Conservation (phyloP, 2,329 filamentous ascomycete genomes). For the Trichoderma arundinaceum region DNA sequence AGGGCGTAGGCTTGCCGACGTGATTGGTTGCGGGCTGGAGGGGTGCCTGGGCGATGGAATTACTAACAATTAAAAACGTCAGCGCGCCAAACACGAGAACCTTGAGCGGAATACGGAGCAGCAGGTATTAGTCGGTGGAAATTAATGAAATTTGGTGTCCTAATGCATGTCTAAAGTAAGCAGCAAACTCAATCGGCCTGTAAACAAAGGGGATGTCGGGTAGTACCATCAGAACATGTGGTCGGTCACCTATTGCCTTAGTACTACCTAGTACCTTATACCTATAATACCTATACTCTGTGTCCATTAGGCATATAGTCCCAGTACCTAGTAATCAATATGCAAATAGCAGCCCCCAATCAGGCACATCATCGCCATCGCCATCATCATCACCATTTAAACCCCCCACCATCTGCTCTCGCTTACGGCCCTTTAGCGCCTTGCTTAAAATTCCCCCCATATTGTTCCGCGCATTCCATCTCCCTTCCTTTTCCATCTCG, state of each 20-base stretch:
- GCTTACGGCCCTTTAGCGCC: not conserved
- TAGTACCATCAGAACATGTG: too few relatives aligned
- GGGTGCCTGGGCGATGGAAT: not conserved
- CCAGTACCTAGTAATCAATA: not conserved
- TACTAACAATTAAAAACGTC: not conserved
- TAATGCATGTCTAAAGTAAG: slow-evolving; percentile 5
- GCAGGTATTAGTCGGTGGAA: not conserved
- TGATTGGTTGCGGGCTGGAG: slow-evolving; percentile 8
- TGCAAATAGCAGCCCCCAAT: not conserved
- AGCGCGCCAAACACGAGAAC: slow-evolving; percentile 16
- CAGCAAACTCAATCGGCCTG: not conserved
- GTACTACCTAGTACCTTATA: too few relatives aligned
- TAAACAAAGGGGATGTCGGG: not conserved
- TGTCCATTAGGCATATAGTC: too few relatives aligned
- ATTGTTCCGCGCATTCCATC: not conserved
- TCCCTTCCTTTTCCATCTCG: slow-evolving; percentile 14
- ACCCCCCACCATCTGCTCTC: not conserved
- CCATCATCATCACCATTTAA: not conserved
- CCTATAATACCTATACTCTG: too few relatives aligned
- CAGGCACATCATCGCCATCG: not conserved
- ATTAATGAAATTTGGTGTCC: not conserved
- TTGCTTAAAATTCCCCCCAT: slow-evolving; percentile 11
- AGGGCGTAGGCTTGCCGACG: not conserved
- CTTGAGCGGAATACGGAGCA: not conserved
- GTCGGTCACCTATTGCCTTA: too few relatives aligned